Evolutionary conservation across 495 filamentous ascomycete species (phyloP).

Genomic region (Trichocladium uniseriatum): DNA sequence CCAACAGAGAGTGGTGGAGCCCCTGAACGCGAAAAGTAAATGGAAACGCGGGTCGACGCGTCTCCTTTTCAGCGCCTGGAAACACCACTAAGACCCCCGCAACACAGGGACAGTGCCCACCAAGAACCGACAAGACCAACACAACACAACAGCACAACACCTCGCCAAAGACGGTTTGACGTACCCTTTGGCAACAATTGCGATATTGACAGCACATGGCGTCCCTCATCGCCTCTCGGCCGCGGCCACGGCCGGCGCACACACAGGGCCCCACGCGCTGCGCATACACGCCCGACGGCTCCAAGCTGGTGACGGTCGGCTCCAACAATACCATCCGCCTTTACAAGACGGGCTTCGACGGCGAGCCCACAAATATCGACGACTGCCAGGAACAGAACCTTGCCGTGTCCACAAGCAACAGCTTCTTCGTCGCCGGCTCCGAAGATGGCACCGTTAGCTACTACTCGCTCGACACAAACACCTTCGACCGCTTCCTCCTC

Average conservation of each 20-base stretch:
- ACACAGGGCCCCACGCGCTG: conserved; percentile 44
- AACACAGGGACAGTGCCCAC: conserved; percentile 3
- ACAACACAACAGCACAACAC: too few relatives aligned
- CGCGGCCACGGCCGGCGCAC: conserved; percentile 44
- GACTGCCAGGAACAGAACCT: conserved; percentile 74
- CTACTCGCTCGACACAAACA: conserved; percentile 67
- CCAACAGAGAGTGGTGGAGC: not conserved
- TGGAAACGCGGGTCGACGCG: conserved; percentile 28
- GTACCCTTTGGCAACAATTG: not conserved
- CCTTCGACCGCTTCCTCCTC: conserved; percentile 68
- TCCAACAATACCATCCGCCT: conserved; percentile 84
- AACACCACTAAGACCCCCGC: not conserved
- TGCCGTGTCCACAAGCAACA: conserved; percentile 66
- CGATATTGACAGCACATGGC: conserved; percentile 34
- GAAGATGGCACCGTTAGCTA: conserved; percentile 91
- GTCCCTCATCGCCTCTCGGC: conserved; percentile 37
- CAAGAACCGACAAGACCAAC: not conserved
- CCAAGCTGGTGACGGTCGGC: conserved; percentile 69
- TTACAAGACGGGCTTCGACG: conserved; percentile 81
- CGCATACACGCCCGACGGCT: conserved; percentile 48
- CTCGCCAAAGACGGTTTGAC: too few relatives aligned
- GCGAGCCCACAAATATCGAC: conserved; percentile 83
- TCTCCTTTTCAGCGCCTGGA: conserved; percentile 11
- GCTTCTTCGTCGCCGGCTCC: conserved; percentile 75
- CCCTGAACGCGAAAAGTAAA: conserved; percentile 18